Evolutionary conservation across 2,329 filamentous ascomycete genomes (phyloP).

Genomic region (Colletotrichum chlorophyti): DNA sequence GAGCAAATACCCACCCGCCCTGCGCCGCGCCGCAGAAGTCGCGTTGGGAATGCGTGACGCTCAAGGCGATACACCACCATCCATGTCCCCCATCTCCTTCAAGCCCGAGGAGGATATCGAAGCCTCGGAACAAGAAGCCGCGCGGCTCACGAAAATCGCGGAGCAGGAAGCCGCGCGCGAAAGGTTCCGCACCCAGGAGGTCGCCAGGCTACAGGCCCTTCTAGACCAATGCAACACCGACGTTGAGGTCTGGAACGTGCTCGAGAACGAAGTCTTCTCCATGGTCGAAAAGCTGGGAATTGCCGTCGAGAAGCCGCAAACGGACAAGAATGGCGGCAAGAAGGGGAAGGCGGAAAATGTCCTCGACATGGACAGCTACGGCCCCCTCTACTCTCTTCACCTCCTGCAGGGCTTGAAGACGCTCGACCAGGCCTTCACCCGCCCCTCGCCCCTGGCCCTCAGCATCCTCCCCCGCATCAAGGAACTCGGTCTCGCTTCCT

Average conservation of each 20-base stretch:
- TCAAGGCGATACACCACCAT: neutral
- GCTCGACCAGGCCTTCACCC: conserved; percentile 63
- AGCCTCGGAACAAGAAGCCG: neutral
- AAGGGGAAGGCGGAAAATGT: conserved; percentile 29
- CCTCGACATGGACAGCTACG: conserved; percentile 62
- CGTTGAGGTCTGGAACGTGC: conserved; percentile 68
- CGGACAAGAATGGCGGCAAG: conserved; percentile 6
- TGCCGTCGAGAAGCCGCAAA: conserved; percentile 34
- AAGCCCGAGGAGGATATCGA: conserved; percentile 2
- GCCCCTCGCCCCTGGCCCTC: conserved; percentile 64
- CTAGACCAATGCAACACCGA: conserved; percentile 67
- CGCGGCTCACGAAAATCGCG: conserved; percentile 37
- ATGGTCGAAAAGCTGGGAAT: conserved; percentile 64
- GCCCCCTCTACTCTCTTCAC: conserved; percentile 69
- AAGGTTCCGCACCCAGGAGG: conserved; percentile 44
- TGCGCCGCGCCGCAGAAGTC: conserved; percentile 47
- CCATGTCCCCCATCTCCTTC: neutral
- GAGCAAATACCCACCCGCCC: conserved; percentile 44
- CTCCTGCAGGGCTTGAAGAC: conserved; percentile 63
- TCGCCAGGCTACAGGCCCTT: conserved; percentile 56
- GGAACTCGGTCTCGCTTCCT: conserved; percentile 71
- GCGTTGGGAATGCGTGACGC: conserved; percentile 47
- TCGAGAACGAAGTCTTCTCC: conserved; percentile 72
- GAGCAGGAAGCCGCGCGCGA: conserved; percentile 48
- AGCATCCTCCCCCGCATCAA: conserved; percentile 72